Conservation (phyloP, 2,329 filamentous ascomycete genomes). For the Mycosphaerella sp. region DNA sequence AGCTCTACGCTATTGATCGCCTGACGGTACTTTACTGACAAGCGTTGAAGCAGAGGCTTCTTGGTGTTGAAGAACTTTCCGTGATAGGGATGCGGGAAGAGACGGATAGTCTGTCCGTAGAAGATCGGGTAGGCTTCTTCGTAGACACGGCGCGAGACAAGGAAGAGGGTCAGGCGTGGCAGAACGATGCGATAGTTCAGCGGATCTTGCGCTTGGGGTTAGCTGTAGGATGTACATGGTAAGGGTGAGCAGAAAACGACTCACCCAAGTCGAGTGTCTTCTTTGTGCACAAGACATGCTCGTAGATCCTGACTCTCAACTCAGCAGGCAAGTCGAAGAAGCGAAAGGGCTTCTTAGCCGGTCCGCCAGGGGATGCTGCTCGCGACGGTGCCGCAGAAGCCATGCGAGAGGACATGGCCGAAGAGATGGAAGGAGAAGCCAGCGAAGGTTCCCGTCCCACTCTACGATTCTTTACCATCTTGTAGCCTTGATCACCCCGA, state of each 20-base stretch:
- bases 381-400: conserved; percentile 24
- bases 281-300: conserved; percentile 53
- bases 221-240: not conserved
- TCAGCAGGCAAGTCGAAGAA: conserved; percentile 66
- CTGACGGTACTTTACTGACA: conserved; percentile 55
- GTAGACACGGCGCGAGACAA: conserved; percentile 56
- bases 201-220: conserved; percentile 41
- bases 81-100: conserved; percentile 61
- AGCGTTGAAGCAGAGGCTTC: conserved; percentile 61
- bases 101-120: conserved; percentile 58
- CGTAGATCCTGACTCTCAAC: conserved; percentile 63
- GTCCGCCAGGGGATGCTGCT: conserved; percentile 23
- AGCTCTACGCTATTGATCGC: conserved; percentile 61
- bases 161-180: conserved; percentile 53
- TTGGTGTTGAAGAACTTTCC: conserved; percentile 67
- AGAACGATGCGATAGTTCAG: conserved; percentile 58
- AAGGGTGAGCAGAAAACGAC: not conserved
- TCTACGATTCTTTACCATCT: conserved; percentile 21
- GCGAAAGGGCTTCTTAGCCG: conserved; percentile 45
- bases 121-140: conserved; percentile 60
- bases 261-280: conserved; percentile 55
- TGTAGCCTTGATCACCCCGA: conserved; percentile 15
- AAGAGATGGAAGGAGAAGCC: conserved; percentile 22
- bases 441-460: conserved; percentile 14
- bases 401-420: conserved; percentile 22